Percentiles rank a stretch among this genome's conserved stretches.
Conservation (phyloP, 768 basidiomycete species). For the Candolleomyces eurysporus region DNA sequence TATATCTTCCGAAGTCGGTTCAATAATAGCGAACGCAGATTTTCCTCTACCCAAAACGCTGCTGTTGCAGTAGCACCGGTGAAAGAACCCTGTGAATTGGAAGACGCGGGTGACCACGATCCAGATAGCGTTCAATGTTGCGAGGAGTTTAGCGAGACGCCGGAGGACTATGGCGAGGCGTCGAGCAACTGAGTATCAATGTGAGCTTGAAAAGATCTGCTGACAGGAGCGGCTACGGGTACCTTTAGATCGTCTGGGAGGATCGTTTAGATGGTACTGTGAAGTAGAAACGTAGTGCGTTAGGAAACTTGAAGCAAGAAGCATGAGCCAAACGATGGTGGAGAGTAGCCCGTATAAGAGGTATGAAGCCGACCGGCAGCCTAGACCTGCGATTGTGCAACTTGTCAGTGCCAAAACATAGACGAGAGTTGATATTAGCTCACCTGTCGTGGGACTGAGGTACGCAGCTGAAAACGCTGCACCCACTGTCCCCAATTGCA, state of each 20-base stretch:
- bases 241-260: background rate
- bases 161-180: conserved; percentile 24
- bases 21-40: conserved; percentile 29
- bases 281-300: too few species aligned
- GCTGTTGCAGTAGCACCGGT: conserved; percentile 36
- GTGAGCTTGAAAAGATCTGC: background rate
- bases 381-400: too few species aligned
- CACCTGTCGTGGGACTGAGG: conserved; percentile 21
- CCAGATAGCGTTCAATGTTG: too few species aligned
- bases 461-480: conserved; percentile 19
- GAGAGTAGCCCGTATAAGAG: conserved; percentile 28
- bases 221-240: background rate
- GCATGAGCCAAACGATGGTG: conserved; percentile 29
- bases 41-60: conserved; percentile 25
- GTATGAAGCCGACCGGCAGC: conserved; percentile 30
- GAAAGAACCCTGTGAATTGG: conserved; percentile 30
- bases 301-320: too few species aligned
- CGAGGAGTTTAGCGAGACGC: too few species aligned
- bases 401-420: background rate
- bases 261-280: too few species aligned
- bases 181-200: conserved; percentile 14
- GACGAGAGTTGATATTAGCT: background rate
- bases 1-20: conserved; percentile 17
- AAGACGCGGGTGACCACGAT: too few species aligned
- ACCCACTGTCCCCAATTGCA: conserved; percentile 26